These are phyloP conservation scores for Aspergillus panamensis DNA, from an alignment of 495 filamentous ascomycete genomes.

Conservation along the genomic window DNA sequence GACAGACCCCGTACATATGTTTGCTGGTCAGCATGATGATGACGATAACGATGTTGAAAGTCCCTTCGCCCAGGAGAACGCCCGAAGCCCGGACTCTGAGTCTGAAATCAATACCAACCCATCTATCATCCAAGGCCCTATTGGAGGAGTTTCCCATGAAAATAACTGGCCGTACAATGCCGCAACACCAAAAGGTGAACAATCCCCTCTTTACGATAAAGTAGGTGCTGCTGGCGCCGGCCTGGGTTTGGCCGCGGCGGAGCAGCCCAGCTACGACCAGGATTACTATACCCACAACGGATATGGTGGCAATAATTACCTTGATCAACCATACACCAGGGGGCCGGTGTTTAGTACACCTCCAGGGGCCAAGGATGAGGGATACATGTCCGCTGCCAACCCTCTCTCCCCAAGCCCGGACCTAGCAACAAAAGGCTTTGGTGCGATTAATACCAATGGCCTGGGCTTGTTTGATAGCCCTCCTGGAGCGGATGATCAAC, in stretches of 20 bases:
- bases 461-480: constrained; percentile 57
- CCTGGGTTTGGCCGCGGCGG: constrained; percentile 27
- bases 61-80: constrained; percentile 59
- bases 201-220: constrained; percentile 40
- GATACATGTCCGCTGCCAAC: constrained; percentile 84
- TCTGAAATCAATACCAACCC: constrained; percentile 77
- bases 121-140: constrained; percentile 66
- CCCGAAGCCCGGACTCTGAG: constrained; percentile 42
- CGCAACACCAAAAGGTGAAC: constrained; percentile 46
- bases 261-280: constrained; percentile 33
- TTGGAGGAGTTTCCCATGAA: constrained; percentile 42
- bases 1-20: constrained; percentile 51
- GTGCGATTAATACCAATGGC: constrained; percentile 53
- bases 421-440: constrained; percentile 55
- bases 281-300: constrained; percentile 41
- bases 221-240: constrained; percentile 38
- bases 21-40: constrained; percentile 58
- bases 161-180: constrained; percentile 52
- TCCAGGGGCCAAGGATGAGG: constrained; percentile 67
- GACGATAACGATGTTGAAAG: constrained; percentile 46
- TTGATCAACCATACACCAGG: constrained; percentile 30
- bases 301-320: constrained; percentile 38
- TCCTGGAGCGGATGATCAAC: constrained; percentile 58
- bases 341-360: constrained; percentile 42
- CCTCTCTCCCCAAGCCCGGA: constrained; percentile 61